A percentile compares a stretch with the other conserved stretches of the same genome.
Conservation (phyloP, 1,139 yeast species). For the Suhomyces ambrosiae region DNA sequence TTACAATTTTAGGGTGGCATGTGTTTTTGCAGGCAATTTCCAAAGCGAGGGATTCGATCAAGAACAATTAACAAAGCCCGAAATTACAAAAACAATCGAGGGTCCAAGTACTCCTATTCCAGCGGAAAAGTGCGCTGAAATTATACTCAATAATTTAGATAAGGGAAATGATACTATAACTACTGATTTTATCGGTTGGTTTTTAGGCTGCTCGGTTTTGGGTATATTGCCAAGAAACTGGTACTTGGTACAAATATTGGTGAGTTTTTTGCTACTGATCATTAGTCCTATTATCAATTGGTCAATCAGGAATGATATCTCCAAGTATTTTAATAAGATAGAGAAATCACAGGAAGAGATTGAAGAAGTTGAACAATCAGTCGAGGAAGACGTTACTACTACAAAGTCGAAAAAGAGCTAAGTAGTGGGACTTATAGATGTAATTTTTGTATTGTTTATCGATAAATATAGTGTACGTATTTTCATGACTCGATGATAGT, state of each 20-base stretch:
- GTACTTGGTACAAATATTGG: constrained; percentile 54
- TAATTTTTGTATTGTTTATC: not conserved
- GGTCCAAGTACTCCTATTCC: constrained; percentile 78
- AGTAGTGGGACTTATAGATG: too few relatives aligned
- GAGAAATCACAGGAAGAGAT: constrained; percentile 4
- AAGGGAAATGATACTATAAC: constrained; percentile 74
- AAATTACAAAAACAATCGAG: constrained; percentile 77
- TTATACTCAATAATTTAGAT: constrained; percentile 57
- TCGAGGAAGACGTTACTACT: not conserved
- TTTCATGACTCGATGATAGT: too few relatives aligned
- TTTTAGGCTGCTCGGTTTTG: constrained; percentile 65
- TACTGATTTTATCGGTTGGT: constrained; percentile 88
- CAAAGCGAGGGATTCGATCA: constrained; percentile 81
- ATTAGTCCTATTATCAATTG: constrained; percentile 65
- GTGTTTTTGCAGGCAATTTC: constrained; percentile 87
- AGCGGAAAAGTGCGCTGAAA: constrained; percentile 65
- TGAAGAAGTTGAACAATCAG: not conserved
- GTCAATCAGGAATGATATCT: constrained; percentile 58
- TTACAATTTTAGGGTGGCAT: constrained; percentile 60
- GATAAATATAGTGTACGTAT: too few relatives aligned
- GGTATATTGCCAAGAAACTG: constrained; percentile 72
- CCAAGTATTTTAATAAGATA: constrained; percentile 41
- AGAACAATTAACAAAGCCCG: constrained; percentile 86
- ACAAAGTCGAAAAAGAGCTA: too few relatives aligned
- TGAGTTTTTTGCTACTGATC: constrained; percentile 54